Evolutionary conservation across 176 grass and related monocot species (phyloP), one percentile per base, ranked within the genome.

Genomic region (Paspalum notatum): DNA sequence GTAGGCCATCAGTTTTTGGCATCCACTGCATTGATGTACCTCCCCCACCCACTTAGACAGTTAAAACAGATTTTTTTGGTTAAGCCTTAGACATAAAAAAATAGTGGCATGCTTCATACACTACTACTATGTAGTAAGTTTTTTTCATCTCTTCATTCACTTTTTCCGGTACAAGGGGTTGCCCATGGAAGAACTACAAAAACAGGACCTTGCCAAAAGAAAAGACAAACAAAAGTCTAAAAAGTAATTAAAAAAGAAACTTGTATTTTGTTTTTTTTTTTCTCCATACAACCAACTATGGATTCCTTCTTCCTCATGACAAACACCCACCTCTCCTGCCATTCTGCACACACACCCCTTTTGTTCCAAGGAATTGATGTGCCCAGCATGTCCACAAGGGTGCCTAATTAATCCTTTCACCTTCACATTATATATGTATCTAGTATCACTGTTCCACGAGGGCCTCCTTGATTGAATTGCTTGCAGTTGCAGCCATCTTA

Each of bases 281-380:
- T 3, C 22, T 9, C 22, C 68, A 70, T 46, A 68, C 45, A 61
- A 47, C 22, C 68, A 48, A 27, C 22, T 16, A 21, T 47, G 24
- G 43, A 24, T 14, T 32, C 32, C 32, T 6, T 20, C 21, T 10
- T 22, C n/a, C 0, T 51, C 67, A 70, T 71, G 8, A 27, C 5
- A 60, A 26, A 59, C 44, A 71, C 15, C 25, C 68, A 71, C 25
- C 68, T 71, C 68, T 71, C 25, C 46, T 71, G 68, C 14, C 46
- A 37, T 71, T 32, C 24, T 37, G 46, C 15, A 1, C 68, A 16
- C 24, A 71, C 45, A 13, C 68, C 58, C 60, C 12, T 32, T 45
- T 9, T 8, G 22, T 48, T 71, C 13, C 45, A 48, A 26, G 45
- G 4, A 70, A 70, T 69, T 20, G 12, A 2, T 56, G 54, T 3